Evolutionary conservation across 2,329 filamentous ascomycete genomes (phyloP).

Genomic region (Sporothrix curviconia): DNA sequence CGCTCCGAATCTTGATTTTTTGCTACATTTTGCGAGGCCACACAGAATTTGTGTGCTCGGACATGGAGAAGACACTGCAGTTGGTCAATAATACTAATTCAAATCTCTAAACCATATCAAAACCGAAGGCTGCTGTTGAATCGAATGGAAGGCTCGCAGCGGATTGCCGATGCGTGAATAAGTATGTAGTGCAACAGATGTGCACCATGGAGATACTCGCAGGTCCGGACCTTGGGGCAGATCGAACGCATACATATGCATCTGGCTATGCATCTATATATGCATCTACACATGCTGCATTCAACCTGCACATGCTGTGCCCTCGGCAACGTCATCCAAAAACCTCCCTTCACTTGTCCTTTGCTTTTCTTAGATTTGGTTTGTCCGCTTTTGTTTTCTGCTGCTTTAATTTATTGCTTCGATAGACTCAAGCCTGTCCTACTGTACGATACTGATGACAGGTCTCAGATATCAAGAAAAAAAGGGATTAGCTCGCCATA

Average conservation of each 20-base stretch:
- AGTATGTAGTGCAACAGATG: not conserved
- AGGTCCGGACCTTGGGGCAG: too few relatives aligned
- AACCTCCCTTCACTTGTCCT: not conserved
- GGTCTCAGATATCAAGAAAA: too few relatives aligned
- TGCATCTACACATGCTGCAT: not conserved
- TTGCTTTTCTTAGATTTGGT: not conserved
- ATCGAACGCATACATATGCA: not conserved
- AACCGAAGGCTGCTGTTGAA: too few relatives aligned
- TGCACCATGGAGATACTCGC: not conserved
- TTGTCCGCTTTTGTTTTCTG: not conserved
- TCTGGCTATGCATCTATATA: too few relatives aligned
- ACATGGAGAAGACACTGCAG: too few relatives aligned
- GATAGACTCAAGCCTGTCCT: too few relatives aligned
- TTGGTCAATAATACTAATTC: not conserved
- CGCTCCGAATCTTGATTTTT: not conserved
- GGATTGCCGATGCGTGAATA: too few relatives aligned
- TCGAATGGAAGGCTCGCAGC: too few relatives aligned
- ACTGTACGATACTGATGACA: too few relatives aligned
- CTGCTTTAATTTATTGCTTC: not conserved
- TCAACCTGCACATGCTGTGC: not conserved
- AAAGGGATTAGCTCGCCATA: too few relatives aligned
- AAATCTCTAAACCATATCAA: not conserved
- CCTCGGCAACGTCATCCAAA: not conserved
- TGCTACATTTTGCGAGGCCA: not conserved
- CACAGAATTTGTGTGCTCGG: too few relatives aligned